phyloP scores from a whole-genome alignment of 2,329 filamentous ascomycete species.

The Tolypocladium cylindrosporum region DNA sequence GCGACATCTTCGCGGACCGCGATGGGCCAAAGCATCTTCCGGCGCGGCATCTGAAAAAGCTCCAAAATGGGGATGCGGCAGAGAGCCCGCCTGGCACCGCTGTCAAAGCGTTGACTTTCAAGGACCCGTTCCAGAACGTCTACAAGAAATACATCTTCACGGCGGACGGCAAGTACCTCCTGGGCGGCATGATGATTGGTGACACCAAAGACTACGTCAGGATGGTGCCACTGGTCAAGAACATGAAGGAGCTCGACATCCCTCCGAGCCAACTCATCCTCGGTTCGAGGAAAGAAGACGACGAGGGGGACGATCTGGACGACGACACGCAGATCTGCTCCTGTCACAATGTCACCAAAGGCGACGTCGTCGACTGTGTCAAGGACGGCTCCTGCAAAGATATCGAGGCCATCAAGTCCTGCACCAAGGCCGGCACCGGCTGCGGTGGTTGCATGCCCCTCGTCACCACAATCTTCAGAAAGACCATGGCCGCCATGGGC shows the following conservation, averaged over 20 bases:
- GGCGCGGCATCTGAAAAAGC: slow-evolving; percentile 34
- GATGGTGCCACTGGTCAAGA: slow-evolving; percentile 77
- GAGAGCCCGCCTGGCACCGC: not conserved
- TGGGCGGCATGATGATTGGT: slow-evolving; percentile 97
- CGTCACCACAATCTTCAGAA: slow-evolving; percentile 83
- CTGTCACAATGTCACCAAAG: slow-evolving; percentile 87
- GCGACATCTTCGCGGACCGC: slow-evolving; percentile 84
- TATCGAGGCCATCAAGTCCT: slow-evolving; percentile 73
- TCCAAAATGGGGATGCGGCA: not conserved
- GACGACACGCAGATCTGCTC: slow-evolving; percentile 87
- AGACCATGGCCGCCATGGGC: slow-evolving; percentile 75
- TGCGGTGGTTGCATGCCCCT: slow-evolving; percentile 87
- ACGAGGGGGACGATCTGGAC: slow-evolving; percentile 65
- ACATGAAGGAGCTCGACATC: slow-evolving; percentile 67
- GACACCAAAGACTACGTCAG: slow-evolving; percentile 88
- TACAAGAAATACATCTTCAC: slow-evolving; percentile 96
- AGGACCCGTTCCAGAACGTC: slow-evolving; percentile 76
- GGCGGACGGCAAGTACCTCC: slow-evolving; percentile 75
- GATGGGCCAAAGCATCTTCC: slow-evolving; percentile 74
- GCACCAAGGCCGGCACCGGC: slow-evolving; percentile 84
- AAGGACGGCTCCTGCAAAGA: slow-evolving; percentile 75
- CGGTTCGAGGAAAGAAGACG: slow-evolving; percentile 61
- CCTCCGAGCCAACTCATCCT: slow-evolving; percentile 77
- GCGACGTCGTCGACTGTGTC: slow-evolving; percentile 60
- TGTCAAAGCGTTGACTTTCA: slow-evolving; percentile 80